Percentiles rank a stretch among this genome's conserved stretches.
phyloP scores from a whole-genome alignment of 2,329 filamentous ascomycete species.

The Leptoxyphium fumago region DNA sequence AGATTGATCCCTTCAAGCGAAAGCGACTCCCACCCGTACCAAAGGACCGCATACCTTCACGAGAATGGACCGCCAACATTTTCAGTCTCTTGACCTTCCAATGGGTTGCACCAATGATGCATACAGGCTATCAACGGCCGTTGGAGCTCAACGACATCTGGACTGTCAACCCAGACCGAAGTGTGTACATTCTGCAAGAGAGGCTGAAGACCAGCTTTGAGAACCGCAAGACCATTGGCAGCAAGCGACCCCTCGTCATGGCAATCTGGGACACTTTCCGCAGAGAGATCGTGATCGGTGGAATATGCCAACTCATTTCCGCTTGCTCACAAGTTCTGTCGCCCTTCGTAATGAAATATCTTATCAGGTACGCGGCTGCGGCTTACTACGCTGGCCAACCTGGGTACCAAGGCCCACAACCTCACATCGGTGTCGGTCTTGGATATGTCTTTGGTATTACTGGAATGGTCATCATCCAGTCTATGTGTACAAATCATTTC shows the following conservation, averaged over 20 bases:
- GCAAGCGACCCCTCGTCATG: constrained; percentile 60
- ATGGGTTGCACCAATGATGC: constrained; percentile 86
- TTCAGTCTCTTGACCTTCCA: constrained; percentile 68
- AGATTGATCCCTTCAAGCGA: constrained; percentile 32
- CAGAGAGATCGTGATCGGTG: constrained; percentile 72
- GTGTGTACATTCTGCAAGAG: constrained; percentile 52
- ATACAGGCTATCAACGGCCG: constrained; percentile 66
- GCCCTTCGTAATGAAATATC: constrained; percentile 70
- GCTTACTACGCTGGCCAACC: constrained; percentile 46
- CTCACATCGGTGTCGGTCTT: constrained; percentile 59
- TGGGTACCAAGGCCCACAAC: constrained; percentile 30
- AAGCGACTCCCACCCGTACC: constrained; percentile 41
- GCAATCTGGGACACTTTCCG: constrained; percentile 79
- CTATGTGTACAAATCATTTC: constrained; percentile 73
- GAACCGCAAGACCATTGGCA: constrained; percentile 49
- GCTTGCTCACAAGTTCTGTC: constrained; percentile 61
- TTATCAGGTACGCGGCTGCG: constrained; percentile 72
- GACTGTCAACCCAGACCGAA: constrained; percentile 68
- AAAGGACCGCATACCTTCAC: constrained; percentile 38
- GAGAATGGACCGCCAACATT: constrained; percentile 58
- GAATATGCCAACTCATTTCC: constrained; percentile 58
- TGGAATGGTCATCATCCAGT: constrained; percentile 71
- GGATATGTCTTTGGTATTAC: constrained; percentile 76
- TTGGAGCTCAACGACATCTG: constrained; percentile 79
- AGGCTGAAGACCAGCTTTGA: constrained; percentile 56